These are phyloP conservation scores for Trichophyton equinum DNA, from an alignment of 2,329 filamentous ascomycete species.

Conservation along the genomic window DNA sequence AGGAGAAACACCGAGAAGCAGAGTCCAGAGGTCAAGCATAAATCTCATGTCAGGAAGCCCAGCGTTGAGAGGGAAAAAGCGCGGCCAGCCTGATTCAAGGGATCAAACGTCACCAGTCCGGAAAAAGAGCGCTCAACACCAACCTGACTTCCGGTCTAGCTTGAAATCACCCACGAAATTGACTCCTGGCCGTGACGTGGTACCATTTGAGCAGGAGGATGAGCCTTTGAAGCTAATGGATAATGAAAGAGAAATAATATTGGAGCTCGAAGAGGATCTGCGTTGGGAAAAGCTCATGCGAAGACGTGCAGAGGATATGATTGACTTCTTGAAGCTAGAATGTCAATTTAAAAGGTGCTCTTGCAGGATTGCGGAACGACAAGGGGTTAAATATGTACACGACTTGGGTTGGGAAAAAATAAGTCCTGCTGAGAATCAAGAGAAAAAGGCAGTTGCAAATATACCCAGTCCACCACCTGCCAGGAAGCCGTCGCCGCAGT, in stretches of 20 bases:
- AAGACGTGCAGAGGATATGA: conserved; percentile 43
- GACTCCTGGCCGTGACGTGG: conserved; percentile 1
- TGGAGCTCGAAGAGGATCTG: conserved; percentile 38
- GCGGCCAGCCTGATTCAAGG: conserved; percentile 8
- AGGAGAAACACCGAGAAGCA: conserved; percentile 11
- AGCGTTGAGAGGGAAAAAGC: conserved; percentile 24
- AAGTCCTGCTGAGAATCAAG: conserved; percentile 8
- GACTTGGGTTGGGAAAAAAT: conserved; percentile 23
- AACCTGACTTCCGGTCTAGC: conserved; percentile 11
- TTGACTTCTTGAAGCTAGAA: conserved; percentile 39
- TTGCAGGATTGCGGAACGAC: conserved; percentile 34
- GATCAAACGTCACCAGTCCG: conserved; percentile 8
- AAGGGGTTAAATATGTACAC: conserved; percentile 30
- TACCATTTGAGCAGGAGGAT: conserved; percentile 19
- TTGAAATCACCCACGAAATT: conserved; percentile 10
- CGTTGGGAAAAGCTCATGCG: conserved; percentile 39
- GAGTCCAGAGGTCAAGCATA: conserved; percentile 21
- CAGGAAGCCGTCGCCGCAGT: not conserved
- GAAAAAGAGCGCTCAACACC: conserved; percentile 7
- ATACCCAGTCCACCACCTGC: not conserved
- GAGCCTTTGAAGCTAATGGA: conserved; percentile 30
- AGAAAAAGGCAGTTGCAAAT: not conserved
- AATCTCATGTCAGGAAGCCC: conserved; percentile 24
- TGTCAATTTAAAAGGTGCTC: conserved; percentile 39
- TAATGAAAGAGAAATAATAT: conserved; percentile 24